Evolutionary conservation across 495 filamentous ascomycete genomes (phyloP), one percentile per base, ranked within the genome.

Genomic region (Daldinia concentrica): DNA sequence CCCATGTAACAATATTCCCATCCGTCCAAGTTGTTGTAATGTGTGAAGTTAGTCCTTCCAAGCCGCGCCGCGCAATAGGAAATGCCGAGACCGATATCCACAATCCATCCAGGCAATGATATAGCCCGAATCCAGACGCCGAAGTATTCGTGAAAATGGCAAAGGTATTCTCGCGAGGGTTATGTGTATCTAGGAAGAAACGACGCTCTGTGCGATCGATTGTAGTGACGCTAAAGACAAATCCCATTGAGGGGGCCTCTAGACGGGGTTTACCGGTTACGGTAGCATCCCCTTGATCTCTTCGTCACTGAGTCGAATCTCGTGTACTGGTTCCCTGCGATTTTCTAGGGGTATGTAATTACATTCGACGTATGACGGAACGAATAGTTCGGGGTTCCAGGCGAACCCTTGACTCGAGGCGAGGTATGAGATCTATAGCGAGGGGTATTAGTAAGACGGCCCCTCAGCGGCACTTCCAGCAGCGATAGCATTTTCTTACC

Each of bases 351-450:
- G 85, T 43, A 83, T 80, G 68, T 87, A 88, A 48, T 87, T 84
- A 78, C 79, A 82, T 70, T 88, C 85, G 66, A 87, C 79, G 54
- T 86, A 87, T 6, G 86, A 87, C 0, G 86, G 85, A 3, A 88
- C 78, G 76, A 88, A 88, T 72, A 87, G 83, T 70, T 88, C 86
- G 78, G 89, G 89, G 77, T 91, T 92, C 90, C 90, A 92, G 19
- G 88, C 85, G 73, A 90, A 92, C 51, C 90, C 90, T 77, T 92
- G 90, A 66, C 85, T 89, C 4, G 87, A 86, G 61, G 88, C 85
- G 48, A 92, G 86, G 74, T 90, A 92, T 8, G 89, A 90, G 64
- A 92, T 90, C 89, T 91, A 62, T 22, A 66, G 34, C 50, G 66
- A 37, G 66, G 55, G 39, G 26, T 34, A 58, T 64, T 48, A 62